Base-by-base conservation (phyloP, 768 basidiomycete genomes). In the Collybia nuda region DNA sequence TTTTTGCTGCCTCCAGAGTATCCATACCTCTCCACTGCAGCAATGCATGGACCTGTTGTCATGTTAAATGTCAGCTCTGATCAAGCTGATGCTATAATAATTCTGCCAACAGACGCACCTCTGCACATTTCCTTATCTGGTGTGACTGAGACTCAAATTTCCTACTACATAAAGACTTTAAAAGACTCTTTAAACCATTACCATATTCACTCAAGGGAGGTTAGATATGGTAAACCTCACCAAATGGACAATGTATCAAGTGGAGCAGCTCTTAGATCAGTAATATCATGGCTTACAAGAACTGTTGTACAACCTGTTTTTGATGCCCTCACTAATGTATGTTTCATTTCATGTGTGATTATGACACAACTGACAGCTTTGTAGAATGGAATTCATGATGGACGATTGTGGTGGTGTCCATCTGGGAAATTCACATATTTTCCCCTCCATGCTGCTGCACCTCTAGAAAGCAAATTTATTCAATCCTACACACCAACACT, bases 1-100 rank as follows among this genome's bases (percentile, higher is more conserved):
- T 75, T 74, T 48, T 58, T 73, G 42, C 48, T 47, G 23, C 44
- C 61, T 0, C 40, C 44, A 4, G 36, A 55, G 2, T 69, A 65
- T 32, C 22, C 53, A 2, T 54, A 64, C 14, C 58, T 75, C 7
- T 59, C 52, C 2, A 48, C 54, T 44, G 68, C 60, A 2, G 61
- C 67, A 2, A 45, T 22, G 1, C 56, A 62, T 2, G 73, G 74
- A 1, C 73, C 73, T 1, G 63, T 75, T 23, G 39, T 75, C 44
- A 23, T 73, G 4, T 53, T 74, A 22, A 73, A 67, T 26, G 59
- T 64, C 15, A 57, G 59, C 29, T 14, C 46, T 24, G 49, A 14
- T 11, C 45, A 59, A 2, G 62, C 56, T 14, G 50, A 56, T 42
- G 51, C 53, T 6, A 22, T 58, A 8, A 54, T 61, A 35, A 43